Percentiles rank a stretch among this genome's conserved stretches.
Evolutionary conservation across 2,329 filamentous ascomycete genomes (phyloP).

Genomic region (Aspergillus vadensis): DNA sequence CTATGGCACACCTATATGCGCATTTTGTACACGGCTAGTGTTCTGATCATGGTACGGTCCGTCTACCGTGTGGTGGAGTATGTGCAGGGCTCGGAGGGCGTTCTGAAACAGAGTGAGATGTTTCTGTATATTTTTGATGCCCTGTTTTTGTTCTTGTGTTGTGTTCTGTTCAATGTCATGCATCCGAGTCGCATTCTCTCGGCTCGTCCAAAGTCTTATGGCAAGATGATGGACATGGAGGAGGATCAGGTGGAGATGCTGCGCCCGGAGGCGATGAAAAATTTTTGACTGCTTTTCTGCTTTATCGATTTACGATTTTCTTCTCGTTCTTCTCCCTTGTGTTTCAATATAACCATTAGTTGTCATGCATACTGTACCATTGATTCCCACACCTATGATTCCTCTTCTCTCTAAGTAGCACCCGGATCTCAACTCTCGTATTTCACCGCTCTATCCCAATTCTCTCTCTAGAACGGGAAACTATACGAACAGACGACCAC

Average conservation of each 20-base stretch:
- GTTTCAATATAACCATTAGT: no score
- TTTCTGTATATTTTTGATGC: background rate
- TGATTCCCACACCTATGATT: no score
- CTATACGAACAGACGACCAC: no score
- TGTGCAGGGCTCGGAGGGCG: background rate
- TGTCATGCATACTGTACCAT: no score
- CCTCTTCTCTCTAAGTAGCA: no score
- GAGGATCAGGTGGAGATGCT: background rate
- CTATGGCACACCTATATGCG: background rate
- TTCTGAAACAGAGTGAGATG: background rate
- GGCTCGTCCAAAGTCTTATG: background rate
- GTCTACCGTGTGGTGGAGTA: background rate
- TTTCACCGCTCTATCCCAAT: no score
- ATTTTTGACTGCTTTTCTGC: background rate
- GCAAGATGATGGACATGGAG: background rate
- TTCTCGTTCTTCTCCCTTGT: background rate
- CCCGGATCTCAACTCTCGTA: no score
- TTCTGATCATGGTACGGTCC: background rate
- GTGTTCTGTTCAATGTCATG: background rate
- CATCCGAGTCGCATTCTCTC: background rate
- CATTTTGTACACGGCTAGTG: background rate
- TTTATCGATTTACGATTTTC: background rate
- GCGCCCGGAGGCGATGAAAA: background rate
- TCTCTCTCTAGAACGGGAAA: no score
- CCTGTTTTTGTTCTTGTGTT: background rate